phyloP scores from a whole-genome alignment of 2,329 filamentous ascomycete species.

The Nothopassalora personata region DNA sequence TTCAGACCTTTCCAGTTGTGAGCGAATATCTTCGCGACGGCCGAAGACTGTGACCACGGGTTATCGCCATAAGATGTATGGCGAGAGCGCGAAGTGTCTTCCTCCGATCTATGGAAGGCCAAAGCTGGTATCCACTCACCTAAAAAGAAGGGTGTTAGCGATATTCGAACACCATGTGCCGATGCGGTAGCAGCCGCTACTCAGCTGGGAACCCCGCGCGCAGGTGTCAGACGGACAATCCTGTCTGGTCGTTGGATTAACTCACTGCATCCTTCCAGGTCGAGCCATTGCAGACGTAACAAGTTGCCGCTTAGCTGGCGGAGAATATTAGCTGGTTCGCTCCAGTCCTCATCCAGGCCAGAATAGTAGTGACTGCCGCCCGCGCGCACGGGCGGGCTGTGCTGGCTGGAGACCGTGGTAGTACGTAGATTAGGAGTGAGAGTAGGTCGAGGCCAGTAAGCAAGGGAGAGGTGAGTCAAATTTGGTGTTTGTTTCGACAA shows the following conservation, averaged over 20 bases:
- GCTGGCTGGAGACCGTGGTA: conserved; percentile 38
- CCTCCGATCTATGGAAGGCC: conserved; percentile 8
- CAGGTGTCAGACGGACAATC: too few relatives aligned
- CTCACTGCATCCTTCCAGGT: conserved; percentile 52
- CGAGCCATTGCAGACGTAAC: conserved; percentile 57
- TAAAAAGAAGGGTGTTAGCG: too few relatives aligned
- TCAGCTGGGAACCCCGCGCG: too few relatives aligned
- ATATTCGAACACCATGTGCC: too few relatives aligned
- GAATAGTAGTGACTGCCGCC: conserved; percentile 52
- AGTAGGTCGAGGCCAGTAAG: conserved; percentile 57
- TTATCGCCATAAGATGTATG: not conserved
- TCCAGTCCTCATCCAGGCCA: conserved; percentile 49
- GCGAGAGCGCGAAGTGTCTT: not conserved
- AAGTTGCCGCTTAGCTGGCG: conserved; percentile 51
- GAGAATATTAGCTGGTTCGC: conserved; percentile 52
- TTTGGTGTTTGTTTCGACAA: conserved; percentile 51
- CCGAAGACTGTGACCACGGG: conserved; percentile 12
- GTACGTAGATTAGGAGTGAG: conserved; percentile 51
- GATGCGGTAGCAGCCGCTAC: too few relatives aligned
- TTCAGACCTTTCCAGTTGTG: conserved; percentile 41
- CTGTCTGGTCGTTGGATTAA: too few relatives aligned
- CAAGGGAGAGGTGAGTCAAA: conserved; percentile 58
- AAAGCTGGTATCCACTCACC: conserved; percentile 51
- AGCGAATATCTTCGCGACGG: conserved; percentile 35
- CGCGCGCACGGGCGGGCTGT: conserved; percentile 41